Conservation (phyloP, 345 rosid species). For the Aquilaria malaccensis region DNA sequence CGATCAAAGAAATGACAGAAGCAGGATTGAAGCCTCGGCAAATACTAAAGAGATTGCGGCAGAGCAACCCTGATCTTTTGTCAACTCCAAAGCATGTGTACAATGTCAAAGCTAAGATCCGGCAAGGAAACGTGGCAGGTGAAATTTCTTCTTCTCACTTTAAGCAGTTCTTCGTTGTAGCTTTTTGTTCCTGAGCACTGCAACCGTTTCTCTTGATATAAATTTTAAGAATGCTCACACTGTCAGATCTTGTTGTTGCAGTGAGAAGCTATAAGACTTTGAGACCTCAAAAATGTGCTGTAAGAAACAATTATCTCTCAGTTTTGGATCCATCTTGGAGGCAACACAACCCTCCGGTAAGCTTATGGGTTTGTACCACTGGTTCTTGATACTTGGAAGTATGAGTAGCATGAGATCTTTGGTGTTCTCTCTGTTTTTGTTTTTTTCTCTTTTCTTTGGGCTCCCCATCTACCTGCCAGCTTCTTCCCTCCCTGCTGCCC, state of each 20-base stretch:
- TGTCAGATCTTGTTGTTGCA: slow-evolving; percentile 19
- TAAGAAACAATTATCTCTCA: slow-evolving; percentile 28
- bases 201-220: background rate
- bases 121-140: slow-evolving; percentile 56
- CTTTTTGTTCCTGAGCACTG: background rate
- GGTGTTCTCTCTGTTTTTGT: slow-evolving; percentile 1
- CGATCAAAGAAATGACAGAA: slow-evolving; percentile 67
- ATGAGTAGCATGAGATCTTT: slow-evolving; percentile 1
- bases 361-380: slow-evolving; percentile 19
- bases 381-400: slow-evolving; percentile 7
- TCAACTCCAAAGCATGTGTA: slow-evolving; percentile 76
- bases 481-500: slow-evolving; percentile 2
- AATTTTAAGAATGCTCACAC: background rate
- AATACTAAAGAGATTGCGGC: slow-evolving; percentile 57
- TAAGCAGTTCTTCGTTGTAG: background rate
- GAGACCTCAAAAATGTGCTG: slow-evolving; percentile 37
- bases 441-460: background rate
- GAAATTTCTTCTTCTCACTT: background rate
- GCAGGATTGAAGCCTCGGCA: slow-evolving; percentile 71
- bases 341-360: slow-evolving; percentile 41
- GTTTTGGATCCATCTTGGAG: slow-evolving; percentile 48
- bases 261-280: slow-evolving; percentile 54
- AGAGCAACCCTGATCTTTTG: slow-evolving; percentile 56
- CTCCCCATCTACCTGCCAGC: background rate
- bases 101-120: slow-evolving; percentile 66